phyloP scores from a whole-genome alignment of 305 asterid genomes.

The Fraxinus sp. region DNA sequence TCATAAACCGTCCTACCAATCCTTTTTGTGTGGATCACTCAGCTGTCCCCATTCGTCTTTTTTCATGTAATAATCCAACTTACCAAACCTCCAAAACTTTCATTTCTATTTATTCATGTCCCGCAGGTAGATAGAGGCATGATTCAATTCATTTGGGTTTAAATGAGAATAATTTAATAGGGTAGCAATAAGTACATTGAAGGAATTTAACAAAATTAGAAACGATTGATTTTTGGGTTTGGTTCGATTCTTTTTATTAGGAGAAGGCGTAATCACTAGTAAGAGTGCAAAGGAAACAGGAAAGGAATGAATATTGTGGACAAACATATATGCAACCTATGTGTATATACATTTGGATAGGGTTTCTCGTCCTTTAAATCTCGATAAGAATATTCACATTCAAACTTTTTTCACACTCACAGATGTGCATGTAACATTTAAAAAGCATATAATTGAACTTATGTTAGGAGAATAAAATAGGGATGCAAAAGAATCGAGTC shows the following conservation, averaged over 20 bases:
- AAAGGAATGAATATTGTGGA: background rate
- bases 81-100: slow-evolving; percentile 18
- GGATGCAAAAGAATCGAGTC: background rate
- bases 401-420: background rate
- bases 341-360: background rate
- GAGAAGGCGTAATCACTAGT: background rate
- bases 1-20: slow-evolving; percentile 43
- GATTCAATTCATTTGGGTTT: background rate
- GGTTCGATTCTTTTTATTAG: background rate
- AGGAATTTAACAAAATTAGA: background rate
- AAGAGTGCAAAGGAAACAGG: background rate
- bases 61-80: background rate
- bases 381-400: background rate
- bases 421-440: background rate
- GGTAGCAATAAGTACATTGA: background rate
- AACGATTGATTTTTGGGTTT: background rate
- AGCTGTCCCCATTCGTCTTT: slow-evolving; percentile 22
- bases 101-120: background rate
- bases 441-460: slow-evolving; percentile 33
- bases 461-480: background rate
- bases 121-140: background rate
- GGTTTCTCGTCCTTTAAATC: background rate
- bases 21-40: slow-evolving; percentile 9
- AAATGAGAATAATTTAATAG: background rate
- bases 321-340: background rate